Base-by-base conservation (phyloP, 1,284 basidiomycete genomes). In the Boletus semigastroideus region DNA sequence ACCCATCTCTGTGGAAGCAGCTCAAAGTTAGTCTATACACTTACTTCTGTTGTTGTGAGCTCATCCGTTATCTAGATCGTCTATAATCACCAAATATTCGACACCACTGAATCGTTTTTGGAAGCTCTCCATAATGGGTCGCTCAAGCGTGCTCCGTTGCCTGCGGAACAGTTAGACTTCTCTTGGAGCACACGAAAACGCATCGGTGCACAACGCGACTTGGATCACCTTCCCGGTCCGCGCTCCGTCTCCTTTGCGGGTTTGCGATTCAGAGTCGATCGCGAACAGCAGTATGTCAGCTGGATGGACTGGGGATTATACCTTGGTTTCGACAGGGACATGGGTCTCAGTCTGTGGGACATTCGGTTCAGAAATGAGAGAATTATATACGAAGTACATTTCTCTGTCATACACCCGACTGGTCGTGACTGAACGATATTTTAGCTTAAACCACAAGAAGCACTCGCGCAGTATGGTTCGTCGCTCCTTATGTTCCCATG, bases 271-370 rank as follows among this genome's bases (percentile, higher is more conserved):
- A 70, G 79, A 38, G 77, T 86, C 14, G 82, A 87, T 61, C 61
- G 59, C 20, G 70, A 73, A 41, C 65, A 71, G 46, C 74, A 80
- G 58, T 86, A 80, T 54, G 67, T 87, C 31, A 80, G 74, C 46
- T 87, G 83, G 84, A 81, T 84, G 79, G 80, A 77, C 3, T 85
- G 80, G 80, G 74, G 76, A 1, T 59, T 85, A 65, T 86, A 81
- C 59, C 70, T 85, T 25, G 77, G 79, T 48, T 87, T 87, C 60
- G 78, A 83, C 48, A 67, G 84, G 34, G 84, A 84, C 59, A 85
- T 86, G 80, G 82, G 86, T 12, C 55, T 88, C 52, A 78, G 77
- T 49, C 66, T 88, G 12, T 88, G 82, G 81, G 80, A 88, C 62
- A 74, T 88, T 51, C 73, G 77, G 12, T 85, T 87, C 71, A 69